Conservation (phyloP, 257 asterid genomes). For the Primulina tabacum region DNA sequence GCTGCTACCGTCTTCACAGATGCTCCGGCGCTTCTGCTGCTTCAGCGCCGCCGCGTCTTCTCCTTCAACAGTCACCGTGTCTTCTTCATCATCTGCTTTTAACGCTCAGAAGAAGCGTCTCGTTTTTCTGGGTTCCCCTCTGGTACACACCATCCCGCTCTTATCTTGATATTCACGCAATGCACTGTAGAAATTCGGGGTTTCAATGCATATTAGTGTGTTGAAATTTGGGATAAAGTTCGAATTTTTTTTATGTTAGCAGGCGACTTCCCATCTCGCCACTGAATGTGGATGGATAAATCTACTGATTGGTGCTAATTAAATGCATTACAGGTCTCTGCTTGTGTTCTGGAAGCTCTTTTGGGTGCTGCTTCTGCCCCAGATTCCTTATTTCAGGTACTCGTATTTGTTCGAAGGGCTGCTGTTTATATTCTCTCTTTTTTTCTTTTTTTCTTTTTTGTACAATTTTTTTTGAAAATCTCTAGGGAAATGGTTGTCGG, state of each 20-base stretch:
- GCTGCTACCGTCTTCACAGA: constrained; percentile 52
- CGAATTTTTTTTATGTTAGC: not conserved
- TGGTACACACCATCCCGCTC: constrained; percentile 36
- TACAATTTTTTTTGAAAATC: not conserved
- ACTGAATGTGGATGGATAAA: not conserved
- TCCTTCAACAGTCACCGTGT: constrained; percentile 24
- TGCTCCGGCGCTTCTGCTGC: constrained; percentile 80
- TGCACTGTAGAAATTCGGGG: not conserved
- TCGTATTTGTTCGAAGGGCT: not conserved
- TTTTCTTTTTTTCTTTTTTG: not conserved
- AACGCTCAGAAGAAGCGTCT: constrained; percentile 58
- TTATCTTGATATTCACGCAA: not conserved
- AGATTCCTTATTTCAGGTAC: constrained; percentile 65
- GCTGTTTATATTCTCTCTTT: not conserved
- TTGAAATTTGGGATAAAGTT: not conserved
- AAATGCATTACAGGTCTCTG: constrained; percentile 54
- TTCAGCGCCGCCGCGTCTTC: constrained; percentile 42
- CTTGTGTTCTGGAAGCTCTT: constrained; percentile 74
- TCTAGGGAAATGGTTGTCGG: too few species aligned
- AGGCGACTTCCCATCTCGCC: not conserved
- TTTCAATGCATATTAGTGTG: not conserved
- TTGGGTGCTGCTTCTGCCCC: constrained; percentile 67
- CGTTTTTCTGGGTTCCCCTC: constrained; percentile 81
- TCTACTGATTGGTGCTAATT: not conserved
- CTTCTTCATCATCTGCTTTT: constrained; percentile 23